These are phyloP conservation scores for Psilocybe subaeruginosa DNA, from an alignment of 768 basidiomycete species.

Conservation along the genomic window DNA sequence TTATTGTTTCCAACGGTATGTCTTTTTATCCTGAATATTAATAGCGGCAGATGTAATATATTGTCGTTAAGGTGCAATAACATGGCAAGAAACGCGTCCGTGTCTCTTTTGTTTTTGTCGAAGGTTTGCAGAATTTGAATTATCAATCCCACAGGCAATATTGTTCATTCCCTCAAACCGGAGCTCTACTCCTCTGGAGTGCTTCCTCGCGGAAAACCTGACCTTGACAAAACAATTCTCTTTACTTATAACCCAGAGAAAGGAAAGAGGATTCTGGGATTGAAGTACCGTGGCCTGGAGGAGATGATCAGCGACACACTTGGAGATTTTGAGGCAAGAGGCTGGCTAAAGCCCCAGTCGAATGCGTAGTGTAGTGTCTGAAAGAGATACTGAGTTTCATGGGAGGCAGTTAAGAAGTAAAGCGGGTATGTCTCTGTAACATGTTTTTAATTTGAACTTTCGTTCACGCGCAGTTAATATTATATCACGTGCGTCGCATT, in stretches of 20 bases:
- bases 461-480: no score
- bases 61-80: background rate
- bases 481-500: no score
- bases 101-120: background rate
- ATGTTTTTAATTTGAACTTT: no score
- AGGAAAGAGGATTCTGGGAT: background rate
- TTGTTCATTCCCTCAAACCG: background rate
- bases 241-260: background rate
- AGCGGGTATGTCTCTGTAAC: no score
- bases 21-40: background rate
- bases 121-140: background rate
- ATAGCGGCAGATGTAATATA: no score
- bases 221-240: background rate
- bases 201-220: background rate
- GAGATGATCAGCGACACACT: background rate
- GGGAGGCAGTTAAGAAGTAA: no score
- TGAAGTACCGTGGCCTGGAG: background rate
- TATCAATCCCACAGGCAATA: background rate
- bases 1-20: constrained; percentile 47
- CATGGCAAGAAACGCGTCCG: background rate
- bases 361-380: no score
- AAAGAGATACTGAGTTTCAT: no score
- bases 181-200: background rate
- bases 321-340: background rate
- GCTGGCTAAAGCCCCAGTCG: background rate